A percentile compares a stretch with the other conserved stretches of the same genome.
These are phyloP conservation scores for Acanthamoeba royreba DNA, from an alignment of 208 protist genomes.

Conservation along the genomic window DNA sequence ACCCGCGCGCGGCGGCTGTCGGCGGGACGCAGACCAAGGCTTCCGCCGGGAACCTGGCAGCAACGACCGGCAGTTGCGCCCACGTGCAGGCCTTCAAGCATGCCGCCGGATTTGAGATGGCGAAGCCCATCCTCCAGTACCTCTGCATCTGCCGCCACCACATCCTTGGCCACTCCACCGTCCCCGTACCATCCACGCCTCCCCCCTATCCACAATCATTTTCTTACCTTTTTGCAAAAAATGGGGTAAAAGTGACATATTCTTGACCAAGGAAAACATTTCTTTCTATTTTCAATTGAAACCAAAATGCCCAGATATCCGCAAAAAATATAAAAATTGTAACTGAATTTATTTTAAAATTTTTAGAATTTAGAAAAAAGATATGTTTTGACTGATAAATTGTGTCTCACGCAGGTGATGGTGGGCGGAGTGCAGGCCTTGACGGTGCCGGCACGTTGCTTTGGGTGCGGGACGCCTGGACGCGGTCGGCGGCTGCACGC, in stretches of 20 bases:
- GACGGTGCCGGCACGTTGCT: slow-evolving; percentile 48
- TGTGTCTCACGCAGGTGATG: neutral
- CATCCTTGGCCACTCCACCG: neutral
- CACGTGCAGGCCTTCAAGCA: slow-evolving; percentile 11
- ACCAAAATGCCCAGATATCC: too few relatives aligned
- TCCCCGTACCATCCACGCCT: neutral
- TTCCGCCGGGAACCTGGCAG: neutral
- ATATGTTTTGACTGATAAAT: neutral
- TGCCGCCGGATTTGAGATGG: neutral
- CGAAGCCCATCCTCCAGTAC: neutral
- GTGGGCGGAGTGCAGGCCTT: neutral
- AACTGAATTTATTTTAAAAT: too few relatives aligned
- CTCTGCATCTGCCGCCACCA: neutral
- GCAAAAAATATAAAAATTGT: too few relatives aligned
- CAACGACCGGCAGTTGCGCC: neutral
- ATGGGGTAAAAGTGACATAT: too few relatives aligned
- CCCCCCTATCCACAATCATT: neutral
- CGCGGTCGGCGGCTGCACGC: slow-evolving; percentile 51
- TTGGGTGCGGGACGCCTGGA: neutral
- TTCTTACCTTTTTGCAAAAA: too few relatives aligned
- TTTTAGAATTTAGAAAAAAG: too few relatives aligned
- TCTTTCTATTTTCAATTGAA: too few relatives aligned
- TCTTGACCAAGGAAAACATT: too few relatives aligned
- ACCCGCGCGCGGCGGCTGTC: neutral
- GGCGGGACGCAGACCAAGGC: neutral